Evolutionary conservation across 2,329 filamentous ascomycete species (phyloP), one percentile per base, ranked within the genome.

Genomic region (Botrytis fragariae): DNA sequence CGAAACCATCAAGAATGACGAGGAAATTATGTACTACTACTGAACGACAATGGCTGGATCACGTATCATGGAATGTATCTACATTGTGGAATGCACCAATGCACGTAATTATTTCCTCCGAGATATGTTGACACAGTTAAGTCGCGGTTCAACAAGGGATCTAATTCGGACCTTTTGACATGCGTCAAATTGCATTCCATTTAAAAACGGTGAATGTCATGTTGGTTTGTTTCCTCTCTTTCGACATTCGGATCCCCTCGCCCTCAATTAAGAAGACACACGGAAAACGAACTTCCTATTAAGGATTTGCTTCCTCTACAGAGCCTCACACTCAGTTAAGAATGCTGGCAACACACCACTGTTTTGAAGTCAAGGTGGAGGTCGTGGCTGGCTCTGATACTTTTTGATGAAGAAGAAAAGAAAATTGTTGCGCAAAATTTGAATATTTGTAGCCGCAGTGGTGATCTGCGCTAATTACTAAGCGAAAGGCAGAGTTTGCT

Each of bases 231-330:
- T 83, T 89, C 90, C 90, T 88, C 86, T 91, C 87, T 87, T 91
- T 72, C 89, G 90, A 91, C 90, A 91, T 91, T 88, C 85, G 83
- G 83, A 84, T 84, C 88, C 86, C 89, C 89, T 91, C 88, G 89
- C 89, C 88, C 87, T 90, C 89, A 91, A 80, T 87, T 76, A 90
- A 92, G 89, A 90, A 84, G 87, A 91, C 88, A 84, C 88, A 87
- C 88, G 89, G 86, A 86, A 86, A 85, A 84, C 84, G 86, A 89
- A 91, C 89, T 92, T 92, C 90, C 90, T 92, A 91, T 89, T 85
- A 83, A 83, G 86, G 86, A 80, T 83, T 78, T 75, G 77, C 77
- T 81, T 84, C 74, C 82, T 92, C 89, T 91, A 84, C 88, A 88
- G 88, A 89, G 84, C 88, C 87, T 86, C 85, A 85, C 85, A 85